Evolutionary conservation across 352 stramenopile species (phyloP), one percentile per base, ranked within the genome.

Genomic region (Pilasporangium apinafurcum): DNA sequence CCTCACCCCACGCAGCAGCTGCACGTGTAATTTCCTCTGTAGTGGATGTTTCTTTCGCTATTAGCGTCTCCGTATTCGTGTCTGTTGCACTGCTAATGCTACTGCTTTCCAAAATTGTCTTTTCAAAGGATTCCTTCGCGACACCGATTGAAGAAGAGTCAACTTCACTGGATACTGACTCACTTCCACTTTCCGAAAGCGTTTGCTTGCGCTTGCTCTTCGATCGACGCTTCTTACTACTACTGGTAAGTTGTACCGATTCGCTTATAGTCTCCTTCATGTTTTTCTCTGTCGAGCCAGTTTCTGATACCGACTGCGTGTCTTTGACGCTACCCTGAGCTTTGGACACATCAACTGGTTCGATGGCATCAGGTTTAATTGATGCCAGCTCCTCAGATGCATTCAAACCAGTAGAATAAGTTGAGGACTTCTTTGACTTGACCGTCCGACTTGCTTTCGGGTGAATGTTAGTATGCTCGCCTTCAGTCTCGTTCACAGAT

Each of bases 151-250:
- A n/a, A n/a, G n/a, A n/a, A n/a, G n/a, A 33, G 16, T 30, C 17
- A 12, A 21, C 21, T n/a, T 4, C 25, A 13, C 28, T 29, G 26
- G 9, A 26, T 2, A 17, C 3, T 34, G 27, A 26, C 7, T 44
- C 18, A n/a, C 18, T 18, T 29, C 14, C 33, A 36, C 35, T 33
- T 44, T 37, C 30, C 37, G 45, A 16, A n/a, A n/a, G n/a, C n/a
- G 32, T 16, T 28, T 51, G 37, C 48, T 56, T 56, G 24, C 41
- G 48, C 24, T 56, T 56, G 40, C 40, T 40, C 33, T 56, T 56
- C 4, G 48, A 22, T 27, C 37, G 28, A 9, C 48, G 48, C 40
- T 56, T 56, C 42, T 56, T 56, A 33, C 40, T 41, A 37, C 5
- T 53, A 37, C 22, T 53, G 37, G 12, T 37, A 47, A 32, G 17